phyloP scores from a whole-genome alignment of 2,329 filamentous ascomycete genomes.

The Fusarium sp. region DNA sequence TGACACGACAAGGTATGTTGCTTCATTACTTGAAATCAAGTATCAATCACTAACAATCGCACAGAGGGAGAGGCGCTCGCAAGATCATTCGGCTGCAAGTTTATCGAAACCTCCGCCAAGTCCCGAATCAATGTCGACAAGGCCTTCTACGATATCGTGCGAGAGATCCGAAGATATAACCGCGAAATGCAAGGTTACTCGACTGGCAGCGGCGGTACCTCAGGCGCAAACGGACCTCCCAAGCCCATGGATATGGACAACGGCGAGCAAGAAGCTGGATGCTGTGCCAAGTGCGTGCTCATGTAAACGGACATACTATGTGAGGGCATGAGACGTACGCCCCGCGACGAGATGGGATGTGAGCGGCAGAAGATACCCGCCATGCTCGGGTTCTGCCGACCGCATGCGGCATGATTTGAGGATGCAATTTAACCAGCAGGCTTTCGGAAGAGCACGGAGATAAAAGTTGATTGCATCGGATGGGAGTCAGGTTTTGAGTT shows the following conservation, averaged over 20 bases:
- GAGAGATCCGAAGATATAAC: constrained; percentile 98
- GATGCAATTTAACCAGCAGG: constrained; percentile 36
- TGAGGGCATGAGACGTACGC: constrained; percentile 30
- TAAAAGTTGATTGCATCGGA: constrained; percentile 54
- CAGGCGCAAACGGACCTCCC: constrained; percentile 70
- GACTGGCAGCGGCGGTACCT: constrained; percentile 73
- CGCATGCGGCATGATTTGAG: constrained; percentile 32
- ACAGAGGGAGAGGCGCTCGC: constrained; percentile 92
- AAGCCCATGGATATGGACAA: constrained; percentile 86
- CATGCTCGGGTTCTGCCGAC: constrained; percentile 25
- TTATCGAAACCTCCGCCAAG: constrained; percentile 99
- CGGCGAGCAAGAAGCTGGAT: constrained; percentile 76
- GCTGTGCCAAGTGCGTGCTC: constrained; percentile 87
- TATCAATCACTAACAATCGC: constrained; percentile 33
- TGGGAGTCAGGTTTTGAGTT: constrained; percentile 56
- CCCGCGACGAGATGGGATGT: constrained; percentile 22
- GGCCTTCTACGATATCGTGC: constrained; percentile 97
- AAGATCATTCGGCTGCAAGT: constrained; percentile 92
- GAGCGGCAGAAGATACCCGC: constrained; percentile 24
- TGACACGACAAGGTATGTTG: constrained; percentile 87
- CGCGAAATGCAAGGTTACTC: constrained; percentile 95
- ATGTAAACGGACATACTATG: constrained; percentile 71
- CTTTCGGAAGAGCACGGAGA: constrained; percentile 39
- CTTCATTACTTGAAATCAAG: background rate
- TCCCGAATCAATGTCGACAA: constrained; percentile 98